phyloP scores from a whole-genome alignment of 495 filamentous ascomycete species.

The Jackrogersella multiformis region DNA sequence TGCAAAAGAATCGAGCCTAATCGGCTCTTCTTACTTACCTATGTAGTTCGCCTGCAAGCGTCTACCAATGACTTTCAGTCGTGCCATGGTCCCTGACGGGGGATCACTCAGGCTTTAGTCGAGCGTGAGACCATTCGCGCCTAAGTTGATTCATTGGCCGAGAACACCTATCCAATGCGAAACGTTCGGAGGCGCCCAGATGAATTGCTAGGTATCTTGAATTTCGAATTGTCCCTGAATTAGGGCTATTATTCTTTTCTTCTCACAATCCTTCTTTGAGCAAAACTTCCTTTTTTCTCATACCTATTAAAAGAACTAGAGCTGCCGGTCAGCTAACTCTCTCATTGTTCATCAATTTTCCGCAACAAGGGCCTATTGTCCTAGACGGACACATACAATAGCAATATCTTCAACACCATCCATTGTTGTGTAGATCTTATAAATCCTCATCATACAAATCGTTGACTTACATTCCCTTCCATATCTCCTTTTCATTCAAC shows the following conservation, averaged over 20 bases:
- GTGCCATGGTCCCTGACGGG: conserved; percentile 12
- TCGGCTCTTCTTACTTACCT: too few relatives aligned
- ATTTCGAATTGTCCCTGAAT: conserved; percentile 27
- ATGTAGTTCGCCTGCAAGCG: conserved; percentile 12
- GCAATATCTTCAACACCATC: conserved; percentile 28
- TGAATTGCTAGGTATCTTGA: conserved; percentile 14
- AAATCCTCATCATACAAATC: conserved; percentile 18
- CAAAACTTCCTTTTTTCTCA: conserved; percentile 9
- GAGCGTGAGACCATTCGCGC: conserved; percentile 36
- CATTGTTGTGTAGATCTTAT: conserved; percentile 35
- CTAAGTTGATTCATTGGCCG: conserved; percentile 36
- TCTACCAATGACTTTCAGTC: conserved; percentile 26
- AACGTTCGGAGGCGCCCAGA: conserved; percentile 19
- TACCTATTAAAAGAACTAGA: conserved; percentile 36
- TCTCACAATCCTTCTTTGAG: conserved; percentile 25
- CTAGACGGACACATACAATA: conserved; percentile 44
- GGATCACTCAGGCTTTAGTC: conserved; percentile 18
- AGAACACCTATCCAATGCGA: conserved; percentile 31
- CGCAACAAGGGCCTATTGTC: conserved; percentile 35
- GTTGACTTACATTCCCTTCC: conserved; percentile 13
- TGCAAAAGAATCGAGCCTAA: conserved; percentile 8
- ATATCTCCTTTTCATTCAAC: conserved; percentile 14
- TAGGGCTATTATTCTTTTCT: conserved; percentile 22
- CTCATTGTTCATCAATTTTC: conserved; percentile 25
- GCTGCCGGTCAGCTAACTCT: conserved; percentile 13